Conservation (phyloP, 164 flowering plant species). For the Paratinospora sagittata region DNA sequence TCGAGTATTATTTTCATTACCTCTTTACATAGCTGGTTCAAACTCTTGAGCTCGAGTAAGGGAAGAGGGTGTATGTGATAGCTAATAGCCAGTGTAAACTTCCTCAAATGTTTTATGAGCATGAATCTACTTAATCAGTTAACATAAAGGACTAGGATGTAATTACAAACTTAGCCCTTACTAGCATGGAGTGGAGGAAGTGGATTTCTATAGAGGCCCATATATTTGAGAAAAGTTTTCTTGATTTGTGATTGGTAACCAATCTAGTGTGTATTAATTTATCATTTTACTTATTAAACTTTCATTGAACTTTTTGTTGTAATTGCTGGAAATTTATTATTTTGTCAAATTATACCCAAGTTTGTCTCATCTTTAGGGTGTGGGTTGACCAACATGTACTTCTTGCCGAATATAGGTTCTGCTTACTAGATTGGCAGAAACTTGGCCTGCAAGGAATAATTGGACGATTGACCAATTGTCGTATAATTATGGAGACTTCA, state of each 20-base stretch:
- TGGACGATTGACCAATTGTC: constrained; percentile 68
- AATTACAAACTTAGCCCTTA: background rate
- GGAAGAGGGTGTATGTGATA: no score
- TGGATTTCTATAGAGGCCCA: no score
- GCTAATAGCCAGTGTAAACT: no score
- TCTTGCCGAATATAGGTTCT: constrained; percentile 43
- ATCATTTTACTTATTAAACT: background rate
- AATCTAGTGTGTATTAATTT: background rate
- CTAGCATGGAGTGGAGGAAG: no score
- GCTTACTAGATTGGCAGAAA: constrained; percentile 62
- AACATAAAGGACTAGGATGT: no score
- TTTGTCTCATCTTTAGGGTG: background rate
- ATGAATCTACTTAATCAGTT: no score
- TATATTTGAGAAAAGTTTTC: background rate
- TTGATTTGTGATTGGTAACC: background rate
- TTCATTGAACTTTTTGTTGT: no score
- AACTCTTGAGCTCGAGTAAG: no score
- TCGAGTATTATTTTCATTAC: no score
- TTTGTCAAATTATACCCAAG: background rate
- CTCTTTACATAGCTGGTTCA: background rate
- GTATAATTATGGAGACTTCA: constrained; percentile 58
- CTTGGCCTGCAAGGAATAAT: constrained; percentile 75
- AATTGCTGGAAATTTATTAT: background rate
- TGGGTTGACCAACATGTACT: background rate
- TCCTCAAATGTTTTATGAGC: no score